A percentile compares a stretch with the other conserved stretches of the same genome.
phyloP scores from a whole-genome alignment of 805 yeast genomes.

The Candida endomychidarum region DNA sequence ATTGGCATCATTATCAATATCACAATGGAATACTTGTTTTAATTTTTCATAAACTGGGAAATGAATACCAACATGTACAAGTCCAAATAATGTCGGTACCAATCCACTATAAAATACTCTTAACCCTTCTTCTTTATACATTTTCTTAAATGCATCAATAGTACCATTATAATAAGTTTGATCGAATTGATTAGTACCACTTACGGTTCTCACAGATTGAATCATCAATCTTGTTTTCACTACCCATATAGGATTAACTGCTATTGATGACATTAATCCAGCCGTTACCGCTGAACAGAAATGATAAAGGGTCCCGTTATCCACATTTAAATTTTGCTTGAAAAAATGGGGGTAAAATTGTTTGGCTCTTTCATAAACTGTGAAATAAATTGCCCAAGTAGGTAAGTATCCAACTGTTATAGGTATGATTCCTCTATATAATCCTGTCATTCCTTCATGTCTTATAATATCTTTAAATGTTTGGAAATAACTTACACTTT shows the following conservation, averaged over 20 bases:
- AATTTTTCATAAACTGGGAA: slow-evolving; percentile 90
- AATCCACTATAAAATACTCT: slow-evolving; percentile 84
- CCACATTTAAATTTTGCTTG: slow-evolving; percentile 23
- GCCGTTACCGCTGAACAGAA: slow-evolving; percentile 76
- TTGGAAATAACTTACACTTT: slow-evolving; percentile 49
- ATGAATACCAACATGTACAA: slow-evolving; percentile 92
- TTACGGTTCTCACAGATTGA: slow-evolving; percentile 53
- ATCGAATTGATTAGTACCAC: slow-evolving; percentile 27
- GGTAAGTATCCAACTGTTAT: slow-evolving; percentile 92
- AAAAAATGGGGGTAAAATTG: slow-evolving; percentile 46
- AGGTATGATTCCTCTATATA: slow-evolving; percentile 91
- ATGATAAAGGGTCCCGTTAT: slow-evolving; percentile 34
- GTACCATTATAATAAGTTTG: slow-evolving; percentile 67
- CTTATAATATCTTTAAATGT: slow-evolving; percentile 63
- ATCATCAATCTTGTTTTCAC: slow-evolving; percentile 93
- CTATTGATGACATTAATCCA: slow-evolving; percentile 79
- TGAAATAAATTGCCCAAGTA: slow-evolving; percentile 95
- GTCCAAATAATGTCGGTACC: slow-evolving; percentile 85
- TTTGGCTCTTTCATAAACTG: slow-evolving; percentile 83
- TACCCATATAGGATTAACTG: slow-evolving; percentile 97
- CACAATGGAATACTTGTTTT: slow-evolving; percentile 49
- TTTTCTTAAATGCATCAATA: slow-evolving; percentile 75
- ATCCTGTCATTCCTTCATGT: slow-evolving; percentile 81
- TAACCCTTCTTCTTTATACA: slow-evolving; percentile 78
- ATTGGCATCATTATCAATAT: slow-evolving; percentile 12